Conservation (phyloP, 2,329 filamentous ascomycete species). For the Cercospora nicotianae region DNA sequence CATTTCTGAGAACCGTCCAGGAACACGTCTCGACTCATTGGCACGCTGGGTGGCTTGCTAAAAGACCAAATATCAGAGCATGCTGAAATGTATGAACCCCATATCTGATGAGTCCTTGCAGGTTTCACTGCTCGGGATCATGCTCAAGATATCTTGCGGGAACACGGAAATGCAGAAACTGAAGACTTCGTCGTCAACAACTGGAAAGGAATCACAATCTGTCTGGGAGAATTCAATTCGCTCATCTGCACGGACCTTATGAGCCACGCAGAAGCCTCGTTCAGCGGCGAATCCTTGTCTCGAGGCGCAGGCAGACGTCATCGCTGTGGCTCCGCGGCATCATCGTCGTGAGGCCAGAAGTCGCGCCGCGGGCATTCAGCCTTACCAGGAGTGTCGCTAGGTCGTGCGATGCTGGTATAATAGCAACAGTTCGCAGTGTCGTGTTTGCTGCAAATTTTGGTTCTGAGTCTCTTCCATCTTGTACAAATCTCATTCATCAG, state of each 20-base stretch:
- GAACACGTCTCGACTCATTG: neutral
- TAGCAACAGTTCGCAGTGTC: neutral
- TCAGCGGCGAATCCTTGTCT: slow-evolving; percentile 7
- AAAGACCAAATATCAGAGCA: neutral
- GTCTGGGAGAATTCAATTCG: neutral
- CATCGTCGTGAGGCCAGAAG: neutral
- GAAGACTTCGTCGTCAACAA: neutral
- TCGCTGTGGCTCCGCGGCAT: neutral
- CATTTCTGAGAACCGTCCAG: neutral
- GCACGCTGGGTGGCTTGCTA: neutral
- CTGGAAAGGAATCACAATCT: neutral
- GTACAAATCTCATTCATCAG: neutral
- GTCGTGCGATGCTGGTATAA: neutral
- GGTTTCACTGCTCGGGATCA: neutral
- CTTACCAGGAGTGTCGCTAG: neutral
- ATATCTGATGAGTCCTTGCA: neutral
- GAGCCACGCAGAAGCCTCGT: neutral
- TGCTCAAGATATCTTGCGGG: neutral
- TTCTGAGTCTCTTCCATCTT: neutral
- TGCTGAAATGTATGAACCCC: neutral
- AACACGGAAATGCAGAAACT: neutral
- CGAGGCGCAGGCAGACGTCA: slow-evolving; percentile 1
- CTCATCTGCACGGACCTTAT: neutral
- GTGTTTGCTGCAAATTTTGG: neutral
- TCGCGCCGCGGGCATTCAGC: neutral